Base-by-base conservation (phyloP, 139 green algal species). In the Chlorella sp. region DNA sequence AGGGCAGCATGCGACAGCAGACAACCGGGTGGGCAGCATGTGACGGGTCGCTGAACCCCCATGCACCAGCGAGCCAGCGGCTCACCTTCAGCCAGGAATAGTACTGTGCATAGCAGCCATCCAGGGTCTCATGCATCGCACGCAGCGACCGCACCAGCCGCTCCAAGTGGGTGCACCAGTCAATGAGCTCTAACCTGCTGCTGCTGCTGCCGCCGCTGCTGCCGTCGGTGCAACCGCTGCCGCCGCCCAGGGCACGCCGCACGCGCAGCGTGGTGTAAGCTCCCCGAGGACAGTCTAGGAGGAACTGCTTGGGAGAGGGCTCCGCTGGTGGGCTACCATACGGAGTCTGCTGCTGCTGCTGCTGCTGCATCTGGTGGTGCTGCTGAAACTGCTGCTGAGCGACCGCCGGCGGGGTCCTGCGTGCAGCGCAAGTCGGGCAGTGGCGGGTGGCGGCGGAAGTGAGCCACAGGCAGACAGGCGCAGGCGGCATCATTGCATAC, bases 221-320 rank as follows among this genome's bases (percentile, higher is more conserved):
- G 75, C 7, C 11, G 75, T 9, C n/a, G 34, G 16, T 15, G 75
- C 75, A 32, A 1, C 34, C 14, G 64, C 24, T 14, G 11, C 11
- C 24, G 75, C 75, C 32, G 48, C 71, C n/a, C 19, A 34, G 30
- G 34, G 60, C 78, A 2, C 80, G 7, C 32, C 64, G 34, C 22
- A 90, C 83, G 14, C 24, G 39, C 2, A 69, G 60, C n/a, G 90
- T 91, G 61, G 90, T 92, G 61, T 92, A 92, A 7, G 90, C 83
- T 9, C 90, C 85, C 1, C 85, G 42, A 0, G 85, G 85, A 21
- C 21, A 71, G 42, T 34, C 7, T 4, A 81, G 30, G 39, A 88
- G 7, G 34, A 80, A 88, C 66, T 88, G 39, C 15, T 88, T 75
- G 3, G 82, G 82, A 34, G 32, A 77, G 64, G 75, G 75, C 14